Conservation (phyloP, 345 rosid genomes). For the Pistacia vera region DNA sequence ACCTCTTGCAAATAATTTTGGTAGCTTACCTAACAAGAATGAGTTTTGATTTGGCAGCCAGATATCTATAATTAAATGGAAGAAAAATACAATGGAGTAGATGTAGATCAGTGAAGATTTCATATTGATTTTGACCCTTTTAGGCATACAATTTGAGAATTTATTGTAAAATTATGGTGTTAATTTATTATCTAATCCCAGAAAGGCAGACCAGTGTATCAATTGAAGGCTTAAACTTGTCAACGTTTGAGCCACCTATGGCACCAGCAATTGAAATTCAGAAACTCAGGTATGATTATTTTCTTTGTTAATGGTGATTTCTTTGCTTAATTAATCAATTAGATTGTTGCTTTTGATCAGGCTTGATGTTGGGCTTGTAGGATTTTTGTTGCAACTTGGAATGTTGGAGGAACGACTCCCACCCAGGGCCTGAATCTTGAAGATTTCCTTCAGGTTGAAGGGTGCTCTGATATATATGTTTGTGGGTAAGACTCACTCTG, state of each 20-base stretch:
- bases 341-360: conserved; percentile 1
- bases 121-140: conserved; percentile 19
- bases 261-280: conserved; percentile 53
- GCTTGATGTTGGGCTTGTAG: conserved; percentile 43
- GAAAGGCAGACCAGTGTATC: conserved; percentile 63
- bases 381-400: conserved; percentile 88
- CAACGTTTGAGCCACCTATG: conserved; percentile 58
- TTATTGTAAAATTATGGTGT: not conserved
- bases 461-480: conserved; percentile 81
- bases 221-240: conserved; percentile 74
- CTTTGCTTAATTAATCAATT: not conserved
- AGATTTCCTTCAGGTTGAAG: conserved; percentile 83
- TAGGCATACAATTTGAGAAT: too few relatives aligned
- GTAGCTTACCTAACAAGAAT: conserved; percentile 59
- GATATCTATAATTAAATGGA: conserved; percentile 18
- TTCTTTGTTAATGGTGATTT: not conserved
- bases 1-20: conserved; percentile 28
- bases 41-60: conserved; percentile 11
- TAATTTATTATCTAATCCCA: conserved; percentile 32
- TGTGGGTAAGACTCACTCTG: conserved; percentile 67
- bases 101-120: conserved; percentile 10
- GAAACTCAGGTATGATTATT: conserved; percentile 53
- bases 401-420: conserved; percentile 95
- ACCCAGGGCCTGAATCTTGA: conserved; percentile 68
- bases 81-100: not conserved